These are phyloP conservation scores for Raphanus hybrid DNA, from an alignment of 441 rosid species.

Conservation along the genomic window DNA sequence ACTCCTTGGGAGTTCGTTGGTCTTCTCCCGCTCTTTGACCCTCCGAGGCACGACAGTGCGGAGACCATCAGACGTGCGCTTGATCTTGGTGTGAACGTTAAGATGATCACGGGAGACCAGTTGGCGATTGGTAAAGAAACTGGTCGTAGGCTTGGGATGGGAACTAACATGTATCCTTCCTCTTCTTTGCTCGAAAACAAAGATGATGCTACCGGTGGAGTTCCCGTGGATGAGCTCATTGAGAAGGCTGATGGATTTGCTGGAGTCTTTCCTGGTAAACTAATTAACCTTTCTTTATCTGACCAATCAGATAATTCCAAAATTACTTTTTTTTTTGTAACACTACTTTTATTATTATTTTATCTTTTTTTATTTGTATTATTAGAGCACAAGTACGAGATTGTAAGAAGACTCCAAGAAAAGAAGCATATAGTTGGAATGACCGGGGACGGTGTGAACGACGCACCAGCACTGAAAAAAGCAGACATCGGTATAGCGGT, in stretches of 20 bases:
- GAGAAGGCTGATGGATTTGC: constrained; percentile 96
- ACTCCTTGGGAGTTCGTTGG: constrained; percentile 93
- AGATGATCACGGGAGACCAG: constrained; percentile 98
- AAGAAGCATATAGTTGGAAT: constrained; percentile 92
- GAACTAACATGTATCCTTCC: constrained; percentile 94
- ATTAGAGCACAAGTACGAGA: constrained; percentile 92
- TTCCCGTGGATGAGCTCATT: constrained; percentile 80
- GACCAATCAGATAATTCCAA: not conserved
- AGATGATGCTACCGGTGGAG: constrained; percentile 63
- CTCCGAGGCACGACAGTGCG: constrained; percentile 96
- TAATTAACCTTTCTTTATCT: not conserved
- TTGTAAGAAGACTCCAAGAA: constrained; percentile 83
- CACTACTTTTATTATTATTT: not conserved
- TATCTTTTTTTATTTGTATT: not conserved
- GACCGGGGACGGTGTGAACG: constrained; percentile 98
- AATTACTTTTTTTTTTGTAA: not conserved
- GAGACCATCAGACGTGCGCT: constrained; percentile 92
- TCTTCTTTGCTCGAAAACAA: constrained; percentile 76
- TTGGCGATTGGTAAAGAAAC: constrained; percentile 96
- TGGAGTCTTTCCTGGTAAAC: constrained; percentile 90
- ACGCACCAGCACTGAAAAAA: constrained; percentile 88
- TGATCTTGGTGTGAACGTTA: constrained; percentile 92
- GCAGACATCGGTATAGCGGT: constrained; percentile 97
- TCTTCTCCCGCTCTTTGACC: constrained; percentile 90
- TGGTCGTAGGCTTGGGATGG: constrained; percentile 95